Evolutionary conservation across 2,329 filamentous ascomycete species (phyloP), one percentile per base, ranked within the genome.

Genomic region (Phoma sp.): DNA sequence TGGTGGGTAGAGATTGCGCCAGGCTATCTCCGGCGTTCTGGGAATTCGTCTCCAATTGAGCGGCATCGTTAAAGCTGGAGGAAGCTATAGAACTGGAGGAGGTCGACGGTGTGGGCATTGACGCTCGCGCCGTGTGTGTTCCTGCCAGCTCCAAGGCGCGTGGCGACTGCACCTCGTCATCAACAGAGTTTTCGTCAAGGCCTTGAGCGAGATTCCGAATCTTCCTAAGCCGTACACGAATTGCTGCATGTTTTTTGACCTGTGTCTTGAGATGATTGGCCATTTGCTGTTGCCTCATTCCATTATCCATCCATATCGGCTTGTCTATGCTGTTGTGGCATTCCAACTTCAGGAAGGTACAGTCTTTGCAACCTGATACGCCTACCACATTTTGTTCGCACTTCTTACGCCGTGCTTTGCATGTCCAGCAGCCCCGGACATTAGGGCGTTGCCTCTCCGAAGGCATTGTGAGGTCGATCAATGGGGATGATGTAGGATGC

Each of bases 391-490:
- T 73, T 64, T 85, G 82, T 58, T 86, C 82, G 66, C 85, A 87
- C 64, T 85, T 86, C 65, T 87, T 87, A 61, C 82, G 82, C 18
- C 85, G 80, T 9, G 86, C 76, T 22, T 83, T 80, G 62, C 85
- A 87, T 2, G 83, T 86, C 82, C 83, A 86, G 66, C 84, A 86
- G 55, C 82, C 82, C 47, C 7, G 32, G 10, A 27, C 40, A 14
- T 14, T 9, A 6, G 33, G n/a, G 33, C 24, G 4, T 4, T 29
- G 23, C 32, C 33, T 36, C 9, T 24, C 30, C 7, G 33, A 14
- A 7, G 35, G 11, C 44, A 47, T 32, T 29, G 40, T 8, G n/a
- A 7, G 25, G 27, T 10, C 22, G 40, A 29, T 29, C 9, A 29
- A 29, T 9, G 9, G 27, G 18, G 18, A 18, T 18, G 18, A 18